Conservation (phyloP, 2,329 filamentous ascomycete species). For the Aspergillus costaricaensis region DNA sequence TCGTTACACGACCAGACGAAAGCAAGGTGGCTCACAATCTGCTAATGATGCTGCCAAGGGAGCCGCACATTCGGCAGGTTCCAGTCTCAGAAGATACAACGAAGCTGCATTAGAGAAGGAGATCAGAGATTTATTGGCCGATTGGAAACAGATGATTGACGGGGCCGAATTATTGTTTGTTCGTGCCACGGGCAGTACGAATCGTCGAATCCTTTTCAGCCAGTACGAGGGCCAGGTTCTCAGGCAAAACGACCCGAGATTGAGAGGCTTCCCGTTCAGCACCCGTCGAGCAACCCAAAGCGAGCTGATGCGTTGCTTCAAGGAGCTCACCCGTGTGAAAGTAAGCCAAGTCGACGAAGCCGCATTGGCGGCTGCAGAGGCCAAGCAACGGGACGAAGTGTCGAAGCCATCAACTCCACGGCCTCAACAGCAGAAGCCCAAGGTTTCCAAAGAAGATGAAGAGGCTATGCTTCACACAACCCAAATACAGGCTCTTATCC, state of each 20-base stretch:
- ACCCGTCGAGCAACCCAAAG: constrained; percentile 89
- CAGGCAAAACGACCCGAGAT: constrained; percentile 72
- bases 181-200: constrained; percentile 82
- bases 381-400: constrained; percentile 46
- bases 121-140: constrained; percentile 73
- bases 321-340: constrained; percentile 90
- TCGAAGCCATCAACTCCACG: constrained; percentile 35
- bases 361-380: constrained; percentile 55
- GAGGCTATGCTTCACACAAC: constrained; percentile 78
- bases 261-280: constrained; percentile 89
- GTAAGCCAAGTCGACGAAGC: constrained; percentile 74
- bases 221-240: constrained; percentile 88
- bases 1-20: constrained; percentile 90
- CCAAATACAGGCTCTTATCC: constrained; percentile 83
- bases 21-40: constrained; percentile 94
- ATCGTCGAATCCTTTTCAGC: constrained; percentile 83
- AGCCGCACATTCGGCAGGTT: constrained; percentile 88
- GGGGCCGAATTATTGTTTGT: constrained; percentile 84
- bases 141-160: constrained; percentile 86
- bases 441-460: constrained; percentile 80
- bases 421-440: constrained; percentile 52
- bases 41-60: constrained; percentile 94
- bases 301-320: constrained; percentile 91
- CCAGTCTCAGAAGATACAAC: constrained; percentile 87
- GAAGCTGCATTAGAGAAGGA: constrained; percentile 89